Percentiles rank a stretch among this genome's conserved stretches.
These are phyloP conservation scores for Lichtheimia corymbifera DNA, from an alignment of 371 early-diverging fungal genomes.

Conservation along the genomic window DNA sequence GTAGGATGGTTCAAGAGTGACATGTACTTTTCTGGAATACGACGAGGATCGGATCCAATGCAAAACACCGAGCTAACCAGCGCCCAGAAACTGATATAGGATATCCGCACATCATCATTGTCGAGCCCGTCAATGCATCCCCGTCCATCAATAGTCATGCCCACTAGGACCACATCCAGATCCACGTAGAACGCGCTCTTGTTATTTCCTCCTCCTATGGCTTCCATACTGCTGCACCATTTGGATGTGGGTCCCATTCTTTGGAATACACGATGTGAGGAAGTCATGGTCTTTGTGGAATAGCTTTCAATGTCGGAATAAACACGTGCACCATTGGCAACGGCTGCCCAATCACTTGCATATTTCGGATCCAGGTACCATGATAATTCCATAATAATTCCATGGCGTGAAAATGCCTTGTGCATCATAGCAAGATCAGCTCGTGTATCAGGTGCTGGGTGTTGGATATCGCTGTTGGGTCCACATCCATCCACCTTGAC, in stretches of 20 bases:
- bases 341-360: conserved; percentile 38
- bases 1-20: conserved; percentile 35
- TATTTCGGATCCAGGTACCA: conserved; percentile 42
- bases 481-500: conserved; percentile 50
- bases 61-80: conserved; percentile 46
- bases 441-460: conserved; percentile 38
- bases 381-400: conserved; percentile 44
- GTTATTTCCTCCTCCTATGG: conserved; percentile 20
- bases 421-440: conserved; percentile 32
- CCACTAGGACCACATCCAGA: conserved; percentile 43
- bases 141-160: conserved; percentile 41
- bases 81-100: conserved; percentile 48
- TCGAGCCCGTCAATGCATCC: conserved; percentile 42
- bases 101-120: conserved; percentile 42
- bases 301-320: conserved; percentile 48
- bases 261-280: conserved; percentile 43
- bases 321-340: conserved; percentile 42
- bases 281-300: conserved; percentile 41
- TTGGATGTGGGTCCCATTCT: conserved; percentile 35
- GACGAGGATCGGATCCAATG: conserved; percentile 42
- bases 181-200: conserved; percentile 43
- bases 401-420: conserved; percentile 28
- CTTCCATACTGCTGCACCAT: conserved; percentile 17
- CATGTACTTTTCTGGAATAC: conserved; percentile 41
- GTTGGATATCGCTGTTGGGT: conserved; percentile 16